Evolutionary conservation across 2,329 filamentous ascomycete genomes (phyloP).

Genomic region (Diplocarpon mali): DNA sequence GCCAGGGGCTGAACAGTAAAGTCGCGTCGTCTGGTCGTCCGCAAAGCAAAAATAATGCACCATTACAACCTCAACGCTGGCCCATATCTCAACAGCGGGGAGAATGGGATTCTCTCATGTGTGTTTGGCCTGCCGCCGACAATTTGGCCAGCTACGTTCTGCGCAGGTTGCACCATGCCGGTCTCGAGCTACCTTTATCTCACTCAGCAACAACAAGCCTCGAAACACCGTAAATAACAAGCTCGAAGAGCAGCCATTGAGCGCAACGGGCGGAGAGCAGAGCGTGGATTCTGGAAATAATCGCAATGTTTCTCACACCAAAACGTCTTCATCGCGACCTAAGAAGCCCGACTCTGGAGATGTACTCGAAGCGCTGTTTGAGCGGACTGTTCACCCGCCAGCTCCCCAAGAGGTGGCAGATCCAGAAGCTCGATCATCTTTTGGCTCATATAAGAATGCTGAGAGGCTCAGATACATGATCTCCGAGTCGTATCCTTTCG

Average conservation of each 20-base stretch:
- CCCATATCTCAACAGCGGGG: not conserved
- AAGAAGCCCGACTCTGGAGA: conserved; percentile 13
- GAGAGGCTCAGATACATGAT: conserved; percentile 23
- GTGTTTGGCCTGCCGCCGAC: conserved; percentile 24
- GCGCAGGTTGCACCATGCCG: conserved; percentile 14
- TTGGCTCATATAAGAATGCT: conserved; percentile 22
- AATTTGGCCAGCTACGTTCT: conserved; percentile 12
- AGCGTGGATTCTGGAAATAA: conserved; percentile 1
- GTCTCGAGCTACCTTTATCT: conserved; percentile 22
- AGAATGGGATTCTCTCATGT: conserved; percentile 23
- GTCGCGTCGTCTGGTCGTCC: too few species aligned
- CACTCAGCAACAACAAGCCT: conserved; percentile 13
- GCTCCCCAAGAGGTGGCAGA: not conserved
- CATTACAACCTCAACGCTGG: too few species aligned
- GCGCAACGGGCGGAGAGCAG: conserved; percentile 1
- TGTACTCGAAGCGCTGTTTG: conserved; percentile 26
- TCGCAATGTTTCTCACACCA: conserved; percentile 1
- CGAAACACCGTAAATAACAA: conserved; percentile 9
- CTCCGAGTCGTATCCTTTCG: conserved; percentile 8
- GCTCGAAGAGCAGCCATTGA: conserved; percentile 5
- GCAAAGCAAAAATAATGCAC: too few species aligned
- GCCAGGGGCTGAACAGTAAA: too few species aligned
- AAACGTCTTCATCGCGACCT: conserved; percentile 1
- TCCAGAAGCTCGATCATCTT: conserved; percentile 1
- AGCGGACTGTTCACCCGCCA: conserved; percentile 17